phyloP scores from a whole-genome alignment of 345 rosid species.

The Brassica nigra region DNA sequence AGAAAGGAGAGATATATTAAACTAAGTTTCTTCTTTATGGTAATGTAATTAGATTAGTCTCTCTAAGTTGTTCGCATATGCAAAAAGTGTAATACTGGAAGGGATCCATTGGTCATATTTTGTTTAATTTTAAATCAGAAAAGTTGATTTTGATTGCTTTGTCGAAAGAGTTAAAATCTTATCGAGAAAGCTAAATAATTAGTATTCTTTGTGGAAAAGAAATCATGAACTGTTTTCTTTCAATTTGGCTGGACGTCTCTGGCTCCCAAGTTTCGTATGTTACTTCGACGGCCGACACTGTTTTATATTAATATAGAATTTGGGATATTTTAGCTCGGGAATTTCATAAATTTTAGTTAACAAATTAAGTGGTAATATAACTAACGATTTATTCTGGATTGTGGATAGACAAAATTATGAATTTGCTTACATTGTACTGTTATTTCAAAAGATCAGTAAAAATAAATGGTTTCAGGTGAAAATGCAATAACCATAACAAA shows the following conservation, averaged over 20 bases:
- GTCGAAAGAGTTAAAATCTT: constrained; percentile 40
- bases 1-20: constrained; percentile 20
- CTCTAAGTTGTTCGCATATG: constrained; percentile 41
- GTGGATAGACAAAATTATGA: not conserved
- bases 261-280: constrained; percentile 33
- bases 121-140: constrained; percentile 3
- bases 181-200: constrained; percentile 19
- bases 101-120: constrained; percentile 33
- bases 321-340: not conserved
- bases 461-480: not conserved
- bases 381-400: not conserved
- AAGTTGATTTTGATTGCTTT: constrained; percentile 42
- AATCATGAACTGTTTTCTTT: constrained; percentile 29
- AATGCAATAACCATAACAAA: not conserved
- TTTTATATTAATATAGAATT: not conserved
- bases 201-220: constrained; percentile 18
- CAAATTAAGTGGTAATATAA: not conserved
- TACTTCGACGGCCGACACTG: constrained; percentile 31
- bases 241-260: constrained; percentile 24
- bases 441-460: not conserved
- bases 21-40: constrained; percentile 4
- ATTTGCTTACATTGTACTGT: not conserved
- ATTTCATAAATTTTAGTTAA: not conserved
- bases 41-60: not conserved
- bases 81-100: constrained; percentile 38